These are phyloP conservation scores for Jatropha curcas DNA, from an alignment of 345 rosid species.

Conservation along the genomic window DNA sequence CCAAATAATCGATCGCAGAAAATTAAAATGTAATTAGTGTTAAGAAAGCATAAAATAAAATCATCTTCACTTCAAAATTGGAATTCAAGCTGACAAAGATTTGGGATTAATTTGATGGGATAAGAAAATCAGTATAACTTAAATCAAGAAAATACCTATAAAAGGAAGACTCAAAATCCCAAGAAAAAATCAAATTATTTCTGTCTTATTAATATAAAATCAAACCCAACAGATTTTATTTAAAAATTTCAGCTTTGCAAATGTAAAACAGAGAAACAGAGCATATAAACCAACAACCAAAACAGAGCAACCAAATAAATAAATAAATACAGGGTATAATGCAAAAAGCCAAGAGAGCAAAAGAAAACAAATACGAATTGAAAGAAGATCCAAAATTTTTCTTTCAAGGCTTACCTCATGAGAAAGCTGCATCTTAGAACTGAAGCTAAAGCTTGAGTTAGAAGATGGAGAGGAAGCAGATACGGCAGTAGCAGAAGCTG, in stretches of 20 bases:
- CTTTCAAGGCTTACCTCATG: slow-evolving; percentile 37
- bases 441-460: slow-evolving; percentile 17
- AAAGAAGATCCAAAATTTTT: neutral
- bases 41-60: neutral
- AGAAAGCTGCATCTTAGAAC: slow-evolving; percentile 38
- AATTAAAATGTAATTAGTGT: neutral
- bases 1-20: neutral
- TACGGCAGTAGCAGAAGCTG: slow-evolving; percentile 49
- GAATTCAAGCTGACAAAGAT: slow-evolving; percentile 1
- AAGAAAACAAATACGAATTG: neutral
- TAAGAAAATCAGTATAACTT: neutral
- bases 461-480: slow-evolving; percentile 41
- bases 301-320: neutral
- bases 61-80: too few species aligned
- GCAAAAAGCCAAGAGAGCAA: neutral
- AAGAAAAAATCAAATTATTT: neutral
- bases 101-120: neutral
- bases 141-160: neutral
- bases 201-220: neutral
- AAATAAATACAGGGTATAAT: neutral
- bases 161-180: neutral
- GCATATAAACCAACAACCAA: neutral
- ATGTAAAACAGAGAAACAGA: neutral
- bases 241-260: neutral
- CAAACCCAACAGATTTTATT: neutral